Evolutionary conservation across 176 grass and related monocot genomes (phyloP), one percentile per base, ranked within the genome.

Genomic region (Tillandsia fasciculata): DNA sequence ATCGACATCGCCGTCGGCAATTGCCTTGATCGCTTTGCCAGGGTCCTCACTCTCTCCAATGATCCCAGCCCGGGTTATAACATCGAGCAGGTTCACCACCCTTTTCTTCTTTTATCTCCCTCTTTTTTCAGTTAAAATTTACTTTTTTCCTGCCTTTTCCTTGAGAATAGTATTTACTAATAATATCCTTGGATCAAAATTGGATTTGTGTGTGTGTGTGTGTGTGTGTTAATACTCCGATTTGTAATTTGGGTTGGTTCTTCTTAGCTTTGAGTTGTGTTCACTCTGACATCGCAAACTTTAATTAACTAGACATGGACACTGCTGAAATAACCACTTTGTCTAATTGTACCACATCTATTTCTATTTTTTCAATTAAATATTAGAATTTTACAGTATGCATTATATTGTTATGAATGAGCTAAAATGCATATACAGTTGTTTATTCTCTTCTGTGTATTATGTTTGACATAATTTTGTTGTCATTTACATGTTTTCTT

Each of bases 11-110:
- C 65, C 2, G 69, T 78, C 2, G 63, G 84, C 9, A 84, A 81
- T 28, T 70, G 48, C 73, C 81, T 97, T 1, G 94, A 97, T 66
- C 74, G 89, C 1, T 97, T 97, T 0, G 94, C 84, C 4, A 90
- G 89, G 65, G 90, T 97, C 49, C 89, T 76, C 17, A 76, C 59
- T 63, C 15, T 74, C 28, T 76, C 74, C 4, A 76, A 74, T 49
- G 82, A 79, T 51, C 94, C 79, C 29, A 63, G 63, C 72, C 77
- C 89, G 2, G 89, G 89, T 6, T 90, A 92, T 77, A 70, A 72
- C 65, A 67, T 75, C 15, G 68, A 88, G 69, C 81, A 88, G 84
- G 48, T 85, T 9, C 10, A 2, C 56, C 10, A 10, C 15, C 22
- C 10, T 9, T 61, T 10, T 18, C 2, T 18, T 18, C 53, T 61